A percentile compares a stretch with the other conserved stretches of the same genome.
phyloP scores from a whole-genome alignment of 2,329 filamentous ascomycete genomes.

The Cladosporium sp. region DNA sequence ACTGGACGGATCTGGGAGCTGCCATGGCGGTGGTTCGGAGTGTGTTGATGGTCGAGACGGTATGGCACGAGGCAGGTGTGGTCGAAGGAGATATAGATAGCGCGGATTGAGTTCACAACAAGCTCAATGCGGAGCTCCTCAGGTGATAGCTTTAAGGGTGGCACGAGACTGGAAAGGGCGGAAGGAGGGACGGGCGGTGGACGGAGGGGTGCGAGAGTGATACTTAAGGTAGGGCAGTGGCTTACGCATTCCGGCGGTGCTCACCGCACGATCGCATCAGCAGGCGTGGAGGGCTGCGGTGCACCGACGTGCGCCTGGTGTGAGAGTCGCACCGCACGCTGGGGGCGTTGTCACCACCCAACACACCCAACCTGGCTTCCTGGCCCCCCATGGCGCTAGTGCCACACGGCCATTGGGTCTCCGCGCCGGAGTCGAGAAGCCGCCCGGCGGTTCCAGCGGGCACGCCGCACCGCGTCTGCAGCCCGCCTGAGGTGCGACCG shows the following conservation, averaged over 20 bases:
- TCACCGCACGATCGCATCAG: background rate
- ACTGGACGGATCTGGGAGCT: slow-evolving; percentile 36
- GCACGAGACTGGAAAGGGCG: background rate
- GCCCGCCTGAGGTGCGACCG: background rate
- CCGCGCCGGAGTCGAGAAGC: background rate
- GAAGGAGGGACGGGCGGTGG: background rate
- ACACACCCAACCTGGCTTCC: background rate
- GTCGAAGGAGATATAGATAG: background rate
- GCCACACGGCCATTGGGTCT: background rate
- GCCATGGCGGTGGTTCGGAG: slow-evolving; percentile 30
- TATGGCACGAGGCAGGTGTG: background rate
- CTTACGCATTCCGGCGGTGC: background rate
- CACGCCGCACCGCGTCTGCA: background rate
- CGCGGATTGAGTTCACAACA: background rate
- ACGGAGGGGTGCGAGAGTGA: background rate
- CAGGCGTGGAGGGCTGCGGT: background rate
- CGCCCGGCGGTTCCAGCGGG: background rate
- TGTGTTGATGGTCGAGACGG: background rate
- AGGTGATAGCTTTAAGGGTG: background rate
- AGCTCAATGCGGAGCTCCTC: background rate
- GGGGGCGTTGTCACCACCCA: background rate
- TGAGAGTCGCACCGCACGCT: background rate
- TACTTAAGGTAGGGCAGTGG: background rate
- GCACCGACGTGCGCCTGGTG: background rate
- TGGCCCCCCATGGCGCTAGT: background rate